Evolutionary conservation across 768 basidiomycete species (phyloP), one percentile per base, ranked within the genome.

Genomic region (Mycena filopes): DNA sequence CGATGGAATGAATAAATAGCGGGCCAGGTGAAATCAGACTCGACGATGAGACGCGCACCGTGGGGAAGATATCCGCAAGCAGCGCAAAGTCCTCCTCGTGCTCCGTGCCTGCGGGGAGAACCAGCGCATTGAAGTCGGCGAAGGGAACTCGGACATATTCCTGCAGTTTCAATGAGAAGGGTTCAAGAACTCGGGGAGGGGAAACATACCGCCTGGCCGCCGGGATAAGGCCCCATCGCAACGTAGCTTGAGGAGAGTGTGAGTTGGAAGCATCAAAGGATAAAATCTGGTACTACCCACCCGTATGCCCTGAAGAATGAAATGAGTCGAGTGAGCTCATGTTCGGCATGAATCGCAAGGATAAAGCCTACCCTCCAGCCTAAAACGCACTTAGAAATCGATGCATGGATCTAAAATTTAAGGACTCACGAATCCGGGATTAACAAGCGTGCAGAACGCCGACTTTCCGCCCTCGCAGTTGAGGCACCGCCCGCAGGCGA

Each of bases 91-190:
- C 86, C 25, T 82, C 82, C 70, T 87, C 86, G 65, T 84, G 77
- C 66, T 84, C 83, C n/a, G 70, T 84, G 6, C 86, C 86, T 10
- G 82, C 75, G 7, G 86, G 86, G 0, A 87, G 79, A 41, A 79
- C 79, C 21, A 87, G 73, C 3, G 83, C 84, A 63, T 86, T 86
- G 76, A 84, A 87, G 66, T 87, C 86, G 9, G 85, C 86, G 70
- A 83, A 87, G 0, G 85, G 86, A 9, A 87, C 85, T 15, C 83
- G 79, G 45, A 87, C 79, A 68, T 82, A 86, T 82, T 87, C 84
- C 83, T 84, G 23, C 8, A 10, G 20, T 41, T 31, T 50, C 55
- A 25, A 46, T 36, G 23, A 38, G 20, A n/a, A 25, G 16, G n/a
- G n/a, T n/a, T 12, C 18, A 38, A 33, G 2, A 36, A 36, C 36